These are phyloP conservation scores for Haplosporangium sp. DNA, from an alignment of 371 early-diverging fungal genomes.

Conservation along the genomic window DNA sequence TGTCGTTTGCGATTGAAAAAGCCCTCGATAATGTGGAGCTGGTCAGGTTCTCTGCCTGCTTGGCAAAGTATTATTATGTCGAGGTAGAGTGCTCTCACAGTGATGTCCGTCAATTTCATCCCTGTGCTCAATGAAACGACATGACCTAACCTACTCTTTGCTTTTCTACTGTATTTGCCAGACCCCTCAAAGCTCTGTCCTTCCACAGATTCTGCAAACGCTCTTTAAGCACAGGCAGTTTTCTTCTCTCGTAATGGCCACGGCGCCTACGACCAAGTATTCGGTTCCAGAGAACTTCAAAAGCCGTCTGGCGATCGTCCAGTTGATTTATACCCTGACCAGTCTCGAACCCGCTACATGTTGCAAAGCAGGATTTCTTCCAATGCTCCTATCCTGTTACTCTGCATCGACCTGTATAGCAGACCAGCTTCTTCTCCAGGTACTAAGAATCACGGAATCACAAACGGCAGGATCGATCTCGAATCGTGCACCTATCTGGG, in stretches of 20 bases:
- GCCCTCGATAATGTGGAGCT: conserved; percentile 48
- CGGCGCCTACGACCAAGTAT: conserved; percentile 41
- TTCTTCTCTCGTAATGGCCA: conserved; percentile 41
- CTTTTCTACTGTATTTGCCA: conserved; percentile 2
- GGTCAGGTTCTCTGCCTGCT: conserved; percentile 37
- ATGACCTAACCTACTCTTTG: background rate
- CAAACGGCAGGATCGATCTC: conserved; percentile 61
- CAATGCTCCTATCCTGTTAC: conserved; percentile 65
- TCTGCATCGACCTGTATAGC: conserved; percentile 63
- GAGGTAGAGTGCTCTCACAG: conserved; percentile 17
- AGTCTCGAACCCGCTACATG: conserved; percentile 57
- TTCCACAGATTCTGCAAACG: conserved; percentile 52
- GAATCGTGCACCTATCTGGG: conserved; percentile 65
- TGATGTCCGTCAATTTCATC: background rate
- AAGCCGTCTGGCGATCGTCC: conserved; percentile 61
- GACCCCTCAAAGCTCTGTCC: conserved; percentile 40
- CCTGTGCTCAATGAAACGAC: too few species aligned
- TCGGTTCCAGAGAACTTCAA: conserved; percentile 39
- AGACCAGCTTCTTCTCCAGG: conserved; percentile 63
- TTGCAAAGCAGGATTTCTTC: conserved; percentile 62
- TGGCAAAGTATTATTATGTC: conserved; percentile 40
- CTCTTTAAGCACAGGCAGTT: conserved; percentile 52
- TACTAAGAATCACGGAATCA: conserved; percentile 62
- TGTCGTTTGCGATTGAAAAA: conserved; percentile 53
- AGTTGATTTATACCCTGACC: conserved; percentile 61